Percentiles rank a stretch among this genome's conserved stretches.
Evolutionary conservation across 805 yeast species (phyloP).

Genomic region (Pichia scutulata): DNA sequence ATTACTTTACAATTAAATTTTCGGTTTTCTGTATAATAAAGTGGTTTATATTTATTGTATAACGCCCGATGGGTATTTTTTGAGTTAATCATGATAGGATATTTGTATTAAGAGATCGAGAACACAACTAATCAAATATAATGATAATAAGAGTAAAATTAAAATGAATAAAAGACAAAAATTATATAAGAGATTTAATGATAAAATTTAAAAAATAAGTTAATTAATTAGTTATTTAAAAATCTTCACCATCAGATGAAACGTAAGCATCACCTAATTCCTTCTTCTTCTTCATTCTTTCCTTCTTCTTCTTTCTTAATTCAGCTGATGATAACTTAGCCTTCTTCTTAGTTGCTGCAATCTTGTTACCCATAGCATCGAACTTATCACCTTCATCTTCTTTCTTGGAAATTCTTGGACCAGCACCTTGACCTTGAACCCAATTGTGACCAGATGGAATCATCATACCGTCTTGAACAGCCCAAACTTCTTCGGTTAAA

Average conservation of each 20-base stretch:
- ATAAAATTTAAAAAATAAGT: neutral
- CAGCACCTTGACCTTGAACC: slow-evolving; percentile 99
- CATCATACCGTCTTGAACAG: slow-evolving; percentile 96
- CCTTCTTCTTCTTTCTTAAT: slow-evolving; percentile 99
- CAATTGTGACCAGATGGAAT: slow-evolving; percentile 99
- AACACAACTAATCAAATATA: neutral
- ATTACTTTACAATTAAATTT: neutral
- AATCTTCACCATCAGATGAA: slow-evolving; percentile 83
- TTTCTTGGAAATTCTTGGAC: slow-evolving; percentile 98
- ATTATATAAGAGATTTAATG: neutral
- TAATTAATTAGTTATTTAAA: slow-evolving; percentile 32
- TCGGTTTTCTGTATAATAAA: no score
- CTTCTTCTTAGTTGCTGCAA: slow-evolving; percentile 93
- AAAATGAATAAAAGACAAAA: slow-evolving; percentile 1
- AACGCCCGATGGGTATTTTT: no score
- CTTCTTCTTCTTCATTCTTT: slow-evolving; percentile 99
- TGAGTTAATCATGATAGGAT: neutral
- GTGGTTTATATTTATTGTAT: no score
- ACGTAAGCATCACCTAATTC: slow-evolving; percentile 98
- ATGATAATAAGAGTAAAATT: neutral
- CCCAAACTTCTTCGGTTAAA: slow-evolving; percentile 99
- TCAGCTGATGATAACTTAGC: slow-evolving; percentile 97
- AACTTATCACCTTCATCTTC: slow-evolving; percentile 93
- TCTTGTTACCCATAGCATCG: slow-evolving; percentile 99
- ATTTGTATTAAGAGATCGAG: neutral